Evolutionary conservation across 441 rosid genomes (phyloP), one percentile per base, ranked within the genome.

Genomic region (Corymbia calophylla): DNA sequence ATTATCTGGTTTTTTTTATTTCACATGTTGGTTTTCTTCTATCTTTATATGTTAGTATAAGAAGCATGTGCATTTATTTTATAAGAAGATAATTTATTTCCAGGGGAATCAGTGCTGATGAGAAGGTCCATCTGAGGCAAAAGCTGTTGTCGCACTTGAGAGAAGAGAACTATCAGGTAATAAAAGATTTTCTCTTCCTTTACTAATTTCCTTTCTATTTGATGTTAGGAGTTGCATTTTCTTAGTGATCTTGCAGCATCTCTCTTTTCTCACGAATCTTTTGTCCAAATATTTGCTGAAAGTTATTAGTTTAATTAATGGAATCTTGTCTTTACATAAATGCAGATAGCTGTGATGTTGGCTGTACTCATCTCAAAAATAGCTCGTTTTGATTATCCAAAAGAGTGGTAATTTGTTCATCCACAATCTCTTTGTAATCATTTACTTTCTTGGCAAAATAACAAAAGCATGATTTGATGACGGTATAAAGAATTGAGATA

Each of bases 371-470:
- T 97, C 90, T 97, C 99, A 60, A 98, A 96, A 93, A 97, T 98
- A 91, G 98, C 99, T 82, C 99, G 99, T 51, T 94, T 97, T 62
- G 99, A 98, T 94, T 98, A 97, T 95, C 99, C 99, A 53, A 95
- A 94, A 92, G 99, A 98, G 91, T 98, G 98, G 98, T 95, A 93
- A 29, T 31, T 58, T 44, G 90, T 86, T 88, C 86, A n/a, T 62
- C 39, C 80, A 84, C 31, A 19, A 53, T 89, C 17, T 25, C 91
- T 86, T 25, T 51, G 44, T 89, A 31, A 23, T n/a, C 84, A 86
- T 29, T 89, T 49, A 60, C 62, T 53, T 15, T 62, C 44, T 77
- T 44, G n/a, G 29, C 51, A 77, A 44, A 25, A 23, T 77, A 44
- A 44, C 17, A 13, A 77, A 2, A 77, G 49, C 49, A 44, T 77